phyloP scores from a whole-genome alignment of 169 alveolate genomes.

The Perkinsus marinus region DNA sequence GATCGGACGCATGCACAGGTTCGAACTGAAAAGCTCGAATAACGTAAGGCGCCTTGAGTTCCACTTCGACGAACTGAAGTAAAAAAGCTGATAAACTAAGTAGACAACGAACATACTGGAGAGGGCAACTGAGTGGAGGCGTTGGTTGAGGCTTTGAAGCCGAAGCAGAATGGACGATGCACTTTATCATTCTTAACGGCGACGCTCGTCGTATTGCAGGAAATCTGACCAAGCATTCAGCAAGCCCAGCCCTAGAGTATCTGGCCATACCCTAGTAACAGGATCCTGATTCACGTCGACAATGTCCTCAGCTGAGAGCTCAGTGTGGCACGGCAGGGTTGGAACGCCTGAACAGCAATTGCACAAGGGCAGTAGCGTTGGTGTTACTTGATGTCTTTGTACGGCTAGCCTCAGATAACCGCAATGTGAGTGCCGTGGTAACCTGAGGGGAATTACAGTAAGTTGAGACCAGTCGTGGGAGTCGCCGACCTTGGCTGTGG shows the following conservation, averaged over 20 bases:
- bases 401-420: background rate
- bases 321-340: background rate
- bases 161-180: background rate
- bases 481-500: background rate
- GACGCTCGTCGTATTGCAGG: background rate
- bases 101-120: background rate
- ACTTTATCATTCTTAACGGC: background rate
- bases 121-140: background rate
- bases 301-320: background rate
- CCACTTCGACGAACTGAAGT: background rate
- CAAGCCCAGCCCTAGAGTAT: background rate
- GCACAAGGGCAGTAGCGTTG: background rate
- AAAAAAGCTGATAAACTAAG: background rate
- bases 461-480: background rate
- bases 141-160: background rate
- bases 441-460: background rate
- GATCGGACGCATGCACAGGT: background rate
- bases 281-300: background rate
- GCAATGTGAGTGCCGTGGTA: background rate
- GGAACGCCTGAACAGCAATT: background rate
- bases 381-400: background rate
- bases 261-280: background rate
- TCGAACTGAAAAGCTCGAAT: background rate
- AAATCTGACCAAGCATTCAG: background rate
- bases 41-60: background rate